Percentiles rank a stretch among this genome's conserved stretches.
Evolutionary conservation across 2,329 filamentous ascomycete genomes (phyloP).

Genomic region (Talaromyces marneffei): DNA sequence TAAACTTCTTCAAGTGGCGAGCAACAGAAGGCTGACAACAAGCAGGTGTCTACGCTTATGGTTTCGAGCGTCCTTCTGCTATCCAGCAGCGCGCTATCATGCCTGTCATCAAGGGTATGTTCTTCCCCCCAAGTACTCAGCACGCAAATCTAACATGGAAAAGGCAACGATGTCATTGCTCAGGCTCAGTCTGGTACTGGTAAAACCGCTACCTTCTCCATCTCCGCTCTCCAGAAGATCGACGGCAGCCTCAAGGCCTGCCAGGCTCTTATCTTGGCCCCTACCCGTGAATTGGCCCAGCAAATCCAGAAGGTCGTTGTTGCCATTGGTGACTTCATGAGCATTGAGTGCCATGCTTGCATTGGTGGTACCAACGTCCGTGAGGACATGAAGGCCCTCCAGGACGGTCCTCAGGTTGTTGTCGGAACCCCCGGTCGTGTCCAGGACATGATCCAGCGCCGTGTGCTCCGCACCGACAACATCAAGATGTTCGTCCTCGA

Average conservation of each 20-base stretch:
- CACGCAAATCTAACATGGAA: not conserved
- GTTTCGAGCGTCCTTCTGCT: constrained; percentile 99
- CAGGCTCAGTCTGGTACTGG: constrained; percentile 99
- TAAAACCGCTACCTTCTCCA: constrained; percentile 99
- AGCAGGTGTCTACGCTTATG: constrained; percentile 92
- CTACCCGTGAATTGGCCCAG: constrained; percentile 96
- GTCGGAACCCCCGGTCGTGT: constrained; percentile 98
- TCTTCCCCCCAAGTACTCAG: not conserved
- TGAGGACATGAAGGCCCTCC: constrained; percentile 96
- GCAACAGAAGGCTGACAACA: constrained; percentile 16
- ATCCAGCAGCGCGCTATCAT: constrained; percentile 99
- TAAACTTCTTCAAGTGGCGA: constrained; percentile 20
- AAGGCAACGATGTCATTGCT: constrained; percentile 96
- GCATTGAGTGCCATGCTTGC: constrained; percentile 96
- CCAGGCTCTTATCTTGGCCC: constrained; percentile 96
- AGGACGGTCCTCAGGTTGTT: constrained; percentile 93
- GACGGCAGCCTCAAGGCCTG: constrained; percentile 90
- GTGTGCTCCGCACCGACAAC: constrained; percentile 89
- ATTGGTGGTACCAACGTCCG: constrained; percentile 97
- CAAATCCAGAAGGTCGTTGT: constrained; percentile 99
- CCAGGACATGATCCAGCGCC: constrained; percentile 98
- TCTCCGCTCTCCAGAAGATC: constrained; percentile 98
- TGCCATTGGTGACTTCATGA: constrained; percentile 99
- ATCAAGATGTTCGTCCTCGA: constrained; percentile 99
- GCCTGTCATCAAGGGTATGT: constrained; percentile 97